phyloP scores from a whole-genome alignment of 1,139 yeast species.

The Yamadazyma atlantica region DNA sequence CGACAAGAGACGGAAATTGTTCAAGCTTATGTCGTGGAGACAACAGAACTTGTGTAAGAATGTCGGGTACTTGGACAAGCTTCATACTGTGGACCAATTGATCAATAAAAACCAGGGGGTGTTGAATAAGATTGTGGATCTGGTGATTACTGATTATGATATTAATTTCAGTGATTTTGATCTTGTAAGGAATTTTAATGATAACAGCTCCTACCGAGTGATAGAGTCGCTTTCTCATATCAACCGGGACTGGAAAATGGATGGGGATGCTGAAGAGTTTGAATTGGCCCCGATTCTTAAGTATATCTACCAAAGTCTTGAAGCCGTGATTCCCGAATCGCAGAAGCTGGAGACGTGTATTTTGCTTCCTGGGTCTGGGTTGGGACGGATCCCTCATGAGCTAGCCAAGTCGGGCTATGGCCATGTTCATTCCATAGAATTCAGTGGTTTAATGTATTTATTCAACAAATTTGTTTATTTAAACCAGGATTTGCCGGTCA shows the following conservation, averaged over 20 bases:
- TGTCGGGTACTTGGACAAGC: constrained; percentile 55
- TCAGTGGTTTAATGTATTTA: constrained; percentile 67
- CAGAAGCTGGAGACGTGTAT: constrained; percentile 42
- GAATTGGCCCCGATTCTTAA: constrained; percentile 55
- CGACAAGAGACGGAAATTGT: constrained; percentile 45
- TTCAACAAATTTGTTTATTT: constrained; percentile 57
- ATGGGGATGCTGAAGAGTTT: constrained; percentile 3
- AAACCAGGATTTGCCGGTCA: constrained; percentile 11
- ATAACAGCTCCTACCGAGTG: constrained; percentile 47
- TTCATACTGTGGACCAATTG: constrained; percentile 44
- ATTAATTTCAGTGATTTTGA: constrained; percentile 42
- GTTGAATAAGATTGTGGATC: constrained; percentile 42
- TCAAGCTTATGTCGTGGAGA: constrained; percentile 50
- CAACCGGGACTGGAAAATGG: constrained; percentile 64
- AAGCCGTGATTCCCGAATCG: constrained; percentile 23
- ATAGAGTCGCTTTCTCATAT: constrained; percentile 73
- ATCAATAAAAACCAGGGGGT: constrained; percentile 47
- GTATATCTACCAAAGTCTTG: constrained; percentile 42
- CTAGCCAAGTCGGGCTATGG: constrained; percentile 39
- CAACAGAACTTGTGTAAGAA: constrained; percentile 55
- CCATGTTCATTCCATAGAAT: constrained; percentile 68
- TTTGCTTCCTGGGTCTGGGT: constrained; percentile 77
- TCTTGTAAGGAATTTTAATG: constrained; percentile 12
- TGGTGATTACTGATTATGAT: constrained; percentile 39
- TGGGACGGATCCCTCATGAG: constrained; percentile 70